phyloP scores from a whole-genome alignment of 257 asterid genomes.

The Nicotiana obtusifolia region DNA sequence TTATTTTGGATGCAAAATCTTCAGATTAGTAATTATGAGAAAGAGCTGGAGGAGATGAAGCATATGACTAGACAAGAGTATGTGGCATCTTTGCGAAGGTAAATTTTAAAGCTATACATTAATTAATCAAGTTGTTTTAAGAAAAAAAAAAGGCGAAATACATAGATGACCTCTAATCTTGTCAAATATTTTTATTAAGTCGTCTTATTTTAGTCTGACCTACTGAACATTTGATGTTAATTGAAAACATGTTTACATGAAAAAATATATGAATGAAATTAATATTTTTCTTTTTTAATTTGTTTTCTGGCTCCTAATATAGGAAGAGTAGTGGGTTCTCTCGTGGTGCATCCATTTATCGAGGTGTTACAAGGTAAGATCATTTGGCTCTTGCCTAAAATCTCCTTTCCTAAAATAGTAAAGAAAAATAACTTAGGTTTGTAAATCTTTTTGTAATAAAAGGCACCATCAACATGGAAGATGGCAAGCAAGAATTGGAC shows the following conservation, averaged over 20 bases:
- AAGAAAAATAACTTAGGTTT: neutral
- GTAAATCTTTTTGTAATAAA: neutral
- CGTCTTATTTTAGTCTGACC: too few relatives aligned
- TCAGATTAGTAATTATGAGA: conserved; percentile 77
- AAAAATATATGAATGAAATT: neutral
- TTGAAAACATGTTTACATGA: too few relatives aligned
- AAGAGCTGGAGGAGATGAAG: conserved; percentile 88
- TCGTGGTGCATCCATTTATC: conserved; percentile 84
- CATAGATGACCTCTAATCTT: too few relatives aligned
- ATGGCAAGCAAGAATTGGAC: conserved; percentile 96
- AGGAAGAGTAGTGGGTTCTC: conserved; percentile 96
- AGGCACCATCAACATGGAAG: conserved; percentile 96
- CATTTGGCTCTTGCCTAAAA: neutral
- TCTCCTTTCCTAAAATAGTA: too few relatives aligned
- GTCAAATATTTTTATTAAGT: too few relatives aligned
- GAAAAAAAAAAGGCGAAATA: neutral
- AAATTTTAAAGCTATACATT: neutral
- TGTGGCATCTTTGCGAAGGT: conserved; percentile 88
- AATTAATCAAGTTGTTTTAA: neutral
- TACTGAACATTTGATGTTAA: too few relatives aligned
- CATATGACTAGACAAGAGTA: conserved; percentile 86
- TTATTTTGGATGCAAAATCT: neutral
- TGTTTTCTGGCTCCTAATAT: neutral
- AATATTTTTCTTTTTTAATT: neutral
- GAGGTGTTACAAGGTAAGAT: conserved; percentile 85